Evolutionary conservation across 2,329 filamentous ascomycete genomes (phyloP).

Genomic region (Fusarium marasasianum): DNA sequence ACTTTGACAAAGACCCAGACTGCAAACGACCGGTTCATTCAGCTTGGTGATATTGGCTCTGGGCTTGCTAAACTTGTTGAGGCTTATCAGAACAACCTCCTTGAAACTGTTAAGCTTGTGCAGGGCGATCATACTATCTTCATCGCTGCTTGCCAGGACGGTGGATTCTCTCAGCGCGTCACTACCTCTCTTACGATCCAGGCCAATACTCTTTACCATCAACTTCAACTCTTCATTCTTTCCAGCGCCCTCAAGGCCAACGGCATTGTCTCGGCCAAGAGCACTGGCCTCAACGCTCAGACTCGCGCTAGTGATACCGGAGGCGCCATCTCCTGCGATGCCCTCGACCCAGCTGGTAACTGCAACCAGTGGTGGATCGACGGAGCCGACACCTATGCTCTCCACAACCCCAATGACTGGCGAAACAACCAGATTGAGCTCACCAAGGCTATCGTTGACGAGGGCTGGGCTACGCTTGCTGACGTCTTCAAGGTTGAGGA

Average conservation of each 20-base stretch:
- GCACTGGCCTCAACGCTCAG: not conserved
- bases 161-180: constrained; percentile 19
- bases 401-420: constrained; percentile 20
- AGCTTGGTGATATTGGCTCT: constrained; percentile 7
- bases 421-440: constrained; percentile 9
- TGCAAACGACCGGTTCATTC: not conserved
- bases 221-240: constrained; percentile 14
- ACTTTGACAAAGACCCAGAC: constrained; percentile 1
- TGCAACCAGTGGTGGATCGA: constrained; percentile 23
- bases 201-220: constrained; percentile 6
- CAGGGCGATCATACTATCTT: constrained; percentile 6
- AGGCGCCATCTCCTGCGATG: not conserved
- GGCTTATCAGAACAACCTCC: constrained; percentile 6
- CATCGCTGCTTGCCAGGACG: constrained; percentile 3
- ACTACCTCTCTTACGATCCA: constrained; percentile 21
- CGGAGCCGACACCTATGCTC: not conserved
- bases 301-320: not conserved
- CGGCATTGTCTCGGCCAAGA: not conserved
- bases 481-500: constrained; percentile 18
- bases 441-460: not conserved
- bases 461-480: constrained; percentile 8
- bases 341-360: not conserved
- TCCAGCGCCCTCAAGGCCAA: constrained; percentile 16
- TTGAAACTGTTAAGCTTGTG: constrained; percentile 14
- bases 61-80: constrained; percentile 5